These are phyloP conservation scores for Suillus bovinus DNA, from an alignment of 768 basidiomycete species.

Conservation along the genomic window DNA sequence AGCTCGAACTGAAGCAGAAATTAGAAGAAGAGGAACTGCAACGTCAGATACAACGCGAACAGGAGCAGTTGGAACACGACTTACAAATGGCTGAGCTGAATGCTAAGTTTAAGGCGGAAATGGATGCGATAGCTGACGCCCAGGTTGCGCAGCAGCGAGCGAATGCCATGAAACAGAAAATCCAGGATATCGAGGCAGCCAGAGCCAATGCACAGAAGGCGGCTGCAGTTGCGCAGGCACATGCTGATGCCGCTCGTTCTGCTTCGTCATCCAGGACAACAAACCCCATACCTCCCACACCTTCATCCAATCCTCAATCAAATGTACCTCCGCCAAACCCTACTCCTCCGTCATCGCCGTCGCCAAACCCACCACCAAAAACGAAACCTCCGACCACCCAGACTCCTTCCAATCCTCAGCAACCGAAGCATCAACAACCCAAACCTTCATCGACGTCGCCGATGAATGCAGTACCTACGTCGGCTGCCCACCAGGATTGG, in stretches of 20 bases:
- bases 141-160: constrained; percentile 38
- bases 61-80: constrained; percentile 44
- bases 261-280: background rate
- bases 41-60: constrained; percentile 37
- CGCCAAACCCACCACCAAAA: background rate
- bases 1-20: constrained; percentile 42
- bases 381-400: background rate
- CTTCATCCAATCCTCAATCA: constrained; percentile 5
- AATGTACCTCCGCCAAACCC: constrained; percentile 4
- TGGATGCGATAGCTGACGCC: constrained; percentile 36
- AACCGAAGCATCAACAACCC: background rate
- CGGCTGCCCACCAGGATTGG: constrained; percentile 52
- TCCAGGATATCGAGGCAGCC: constrained; percentile 44
- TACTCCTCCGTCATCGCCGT: background rate
- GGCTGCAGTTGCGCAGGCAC: constrained; percentile 10
- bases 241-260: background rate
- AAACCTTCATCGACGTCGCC: background rate
- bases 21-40: constrained; percentile 47
- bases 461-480: constrained; percentile 15
- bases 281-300: background rate
- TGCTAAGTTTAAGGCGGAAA: constrained; percentile 37
- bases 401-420: background rate
- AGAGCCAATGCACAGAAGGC: constrained; percentile 19
- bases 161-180: constrained; percentile 41
- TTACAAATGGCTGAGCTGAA: constrained; percentile 44